Evolutionary conservation across 495 filamentous ascomycete species (phyloP), one percentile per base, ranked within the genome.

Genomic region (Corynascus novoguineensis): DNA sequence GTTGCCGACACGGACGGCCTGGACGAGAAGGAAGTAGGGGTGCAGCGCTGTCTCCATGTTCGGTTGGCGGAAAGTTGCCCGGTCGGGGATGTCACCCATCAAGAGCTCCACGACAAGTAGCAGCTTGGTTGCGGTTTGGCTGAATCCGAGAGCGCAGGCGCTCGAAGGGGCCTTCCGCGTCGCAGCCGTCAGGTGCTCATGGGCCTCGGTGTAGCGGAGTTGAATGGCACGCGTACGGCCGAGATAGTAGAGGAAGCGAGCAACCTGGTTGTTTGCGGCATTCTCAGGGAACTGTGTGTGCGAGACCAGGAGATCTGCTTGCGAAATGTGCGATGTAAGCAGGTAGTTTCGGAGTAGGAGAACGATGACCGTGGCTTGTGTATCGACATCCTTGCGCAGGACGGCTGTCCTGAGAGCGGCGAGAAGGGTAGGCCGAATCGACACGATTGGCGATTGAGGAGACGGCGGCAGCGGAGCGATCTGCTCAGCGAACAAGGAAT

Each of bases 51-150:
- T 80, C 70, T 97, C 93, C 67, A 97, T 83, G 55, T 78, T 83
- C 4, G 90, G 81, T 60, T 90, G 86, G 35, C 93, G 89, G 84
- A 98, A 98, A 54, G 91, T 84, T 3, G 89, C 83, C 53, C 93
- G 89, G 65, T 97, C 92, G 28, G 93, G 93, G 60, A 98, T 97
- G 72, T 98, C 93, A 50, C 93, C 93, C 95, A 98, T 98, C 42
- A 98, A 79, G 55, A 98, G 77, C 74, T 98, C 93, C 9, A 98
- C 95, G 10, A 98, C 90, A 7, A 97, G 83, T 57, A 97, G 73
- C 34, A 97, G 80, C 76, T 97, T 97, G 62, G 88, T 93, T 10
- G 95, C 90, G 34, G 90, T 90, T 66, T 96, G 93, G 62, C 95
- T 89, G 73, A 98, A 98, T 1, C 93, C 93, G 42, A 89, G 82